Evolutionary conservation across 2,329 filamentous ascomycete genomes (phyloP), one percentile per base, ranked within the genome.

Genomic region (Bipolaris cookei): DNA sequence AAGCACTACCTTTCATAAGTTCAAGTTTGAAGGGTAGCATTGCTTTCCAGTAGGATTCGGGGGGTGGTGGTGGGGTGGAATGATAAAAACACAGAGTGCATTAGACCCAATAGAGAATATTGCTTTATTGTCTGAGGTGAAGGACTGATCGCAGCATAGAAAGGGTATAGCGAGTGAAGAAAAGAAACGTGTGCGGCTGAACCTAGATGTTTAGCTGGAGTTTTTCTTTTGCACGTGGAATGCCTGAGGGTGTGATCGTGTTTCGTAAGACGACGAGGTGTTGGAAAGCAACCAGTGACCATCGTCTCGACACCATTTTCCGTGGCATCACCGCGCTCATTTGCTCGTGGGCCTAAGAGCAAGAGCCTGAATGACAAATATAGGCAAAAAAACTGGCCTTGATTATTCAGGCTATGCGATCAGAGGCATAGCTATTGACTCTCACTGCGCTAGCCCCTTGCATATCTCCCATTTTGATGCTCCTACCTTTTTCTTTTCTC

Each of bases 91-190:
- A 20, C n/a, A 16, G 14, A 21, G 13, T 51, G 25, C 20, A 43
- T 41, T 51, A 25, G 14, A 14, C 30, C n/a, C 28, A 41, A 32
- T 42, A 42, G 20, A 13, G 10, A 30, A 7, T 11, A 30, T 56
- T 56, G 54, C 54, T 56, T 56, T 56, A 16, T 44, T 51, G 54
- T 56, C 23, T 52, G 35, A 35, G 34, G 35, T 37, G 35, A 28
- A n/a, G n/a, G 28, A 16, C 38, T 16, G 48, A 51, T 25, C 23
- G 16, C 11, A 14, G 7, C 28, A 7, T 35, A 21, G 41, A 20
- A 37, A 30, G 35, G 25, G 46, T 45, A 16, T 42, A 25, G 32
- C 4, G 25, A 42, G 6, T 14, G 38, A 16, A 18, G 11, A 53
- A 52, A 56, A 56, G 43, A 42, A 46, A 41, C 11, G 11, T 1